Conservation (phyloP, 352 stramenopile species). For the Labyrinthula sp. region DNA sequence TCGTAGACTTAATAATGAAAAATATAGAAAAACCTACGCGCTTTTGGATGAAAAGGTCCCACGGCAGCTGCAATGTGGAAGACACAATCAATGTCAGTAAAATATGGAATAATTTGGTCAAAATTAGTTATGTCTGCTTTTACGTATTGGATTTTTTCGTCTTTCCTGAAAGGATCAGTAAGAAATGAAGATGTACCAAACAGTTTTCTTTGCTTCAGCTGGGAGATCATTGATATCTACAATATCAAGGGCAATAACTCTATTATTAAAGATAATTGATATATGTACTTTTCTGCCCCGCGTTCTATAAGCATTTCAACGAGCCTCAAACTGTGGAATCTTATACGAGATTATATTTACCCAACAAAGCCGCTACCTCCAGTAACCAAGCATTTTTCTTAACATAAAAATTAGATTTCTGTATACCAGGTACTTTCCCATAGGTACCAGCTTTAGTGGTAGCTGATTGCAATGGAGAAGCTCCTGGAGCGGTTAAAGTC, state of each 20-base stretch:
- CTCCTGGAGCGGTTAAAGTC: too few species aligned
- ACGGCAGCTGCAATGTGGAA: conserved; percentile 64
- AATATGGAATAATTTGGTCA: conserved; percentile 41
- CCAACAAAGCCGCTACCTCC: conserved; percentile 60
- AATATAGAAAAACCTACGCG: too few species aligned
- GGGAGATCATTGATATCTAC: conserved; percentile 26
- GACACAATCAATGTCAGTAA: conserved; percentile 45
- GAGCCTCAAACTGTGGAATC: conserved; percentile 45
- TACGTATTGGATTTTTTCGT: too few species aligned
- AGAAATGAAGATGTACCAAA: too few species aligned
- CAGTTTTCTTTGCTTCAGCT: conserved; percentile 9
- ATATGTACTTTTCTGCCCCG: conserved; percentile 42
- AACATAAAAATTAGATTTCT: too few species aligned
- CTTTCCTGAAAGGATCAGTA: too few species aligned
- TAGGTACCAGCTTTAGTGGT: too few species aligned
- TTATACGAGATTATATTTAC: too few species aligned
- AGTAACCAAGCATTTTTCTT: conserved; percentile 47
- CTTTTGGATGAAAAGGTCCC: conserved; percentile 50
- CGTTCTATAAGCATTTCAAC: conserved; percentile 68
- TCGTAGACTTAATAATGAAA: conserved; percentile 50
- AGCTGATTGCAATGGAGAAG: too few species aligned
- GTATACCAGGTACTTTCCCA: too few species aligned
- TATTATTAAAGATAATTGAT: too few species aligned
- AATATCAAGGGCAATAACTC: conserved; percentile 65
- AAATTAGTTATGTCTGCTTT: conserved; percentile 50